A percentile compares a stretch with the other conserved stretches of the same genome.
Conservation (phyloP, 108 stramenopile species). For the Pseudonitzschia pungens region DNA sequence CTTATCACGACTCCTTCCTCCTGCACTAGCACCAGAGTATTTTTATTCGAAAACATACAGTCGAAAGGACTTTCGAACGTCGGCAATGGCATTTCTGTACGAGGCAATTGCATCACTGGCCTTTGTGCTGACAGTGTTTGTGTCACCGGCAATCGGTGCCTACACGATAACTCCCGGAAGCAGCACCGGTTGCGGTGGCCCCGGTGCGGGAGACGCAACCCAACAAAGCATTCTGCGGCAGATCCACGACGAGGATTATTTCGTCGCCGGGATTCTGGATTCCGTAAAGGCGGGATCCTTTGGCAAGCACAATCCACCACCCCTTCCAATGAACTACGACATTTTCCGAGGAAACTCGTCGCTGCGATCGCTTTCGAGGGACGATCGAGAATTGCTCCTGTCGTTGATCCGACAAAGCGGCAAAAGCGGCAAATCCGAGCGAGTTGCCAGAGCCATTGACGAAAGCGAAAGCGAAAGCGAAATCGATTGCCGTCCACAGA, state of each 20-base stretch:
- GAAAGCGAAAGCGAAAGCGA: background rate
- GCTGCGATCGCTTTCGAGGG: background rate
- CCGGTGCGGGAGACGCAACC: no score
- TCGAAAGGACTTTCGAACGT: no score
- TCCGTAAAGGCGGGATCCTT: background rate
- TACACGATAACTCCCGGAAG: no score
- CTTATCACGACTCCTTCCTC: no score
- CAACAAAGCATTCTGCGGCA: background rate
- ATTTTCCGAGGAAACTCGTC: background rate
- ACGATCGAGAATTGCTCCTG: background rate
- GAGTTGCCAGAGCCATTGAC: background rate
- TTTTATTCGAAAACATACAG: no score
- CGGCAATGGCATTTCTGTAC: no score
- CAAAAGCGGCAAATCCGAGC: no score
- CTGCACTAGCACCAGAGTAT: no score
- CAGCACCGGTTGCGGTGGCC: no score
- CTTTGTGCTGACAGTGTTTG: no score
- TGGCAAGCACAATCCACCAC: background rate
- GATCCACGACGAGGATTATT: background rate
- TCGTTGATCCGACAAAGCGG: background rate
- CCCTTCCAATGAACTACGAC: background rate
- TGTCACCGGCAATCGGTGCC: no score
- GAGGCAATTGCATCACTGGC: no score
- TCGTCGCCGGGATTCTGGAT: background rate
- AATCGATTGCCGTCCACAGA: background rate